Conservation (phyloP, 2,329 filamentous ascomycete species). For the Colletotrichum aenigma region DNA sequence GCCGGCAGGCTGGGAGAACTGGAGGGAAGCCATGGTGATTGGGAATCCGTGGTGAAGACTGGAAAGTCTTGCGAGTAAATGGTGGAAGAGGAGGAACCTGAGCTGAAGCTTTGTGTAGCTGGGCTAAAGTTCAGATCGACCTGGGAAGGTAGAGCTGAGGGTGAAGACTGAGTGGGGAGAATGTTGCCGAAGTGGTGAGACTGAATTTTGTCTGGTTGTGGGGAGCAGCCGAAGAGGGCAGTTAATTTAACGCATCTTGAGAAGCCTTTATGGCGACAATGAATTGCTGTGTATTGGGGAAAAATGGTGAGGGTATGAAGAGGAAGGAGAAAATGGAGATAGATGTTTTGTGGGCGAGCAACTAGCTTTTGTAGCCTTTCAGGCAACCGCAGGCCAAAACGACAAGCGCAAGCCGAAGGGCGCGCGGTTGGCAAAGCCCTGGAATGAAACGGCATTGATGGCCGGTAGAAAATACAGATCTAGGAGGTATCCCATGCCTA, state of each 20-base stretch:
- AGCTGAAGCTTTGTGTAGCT: conserved; percentile 58
- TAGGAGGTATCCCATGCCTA: background rate
- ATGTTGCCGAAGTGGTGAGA: conserved; percentile 64
- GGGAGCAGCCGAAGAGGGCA: background rate
- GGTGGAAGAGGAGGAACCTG: conserved; percentile 62
- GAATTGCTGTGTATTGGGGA: conserved; percentile 55
- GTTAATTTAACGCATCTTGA: conserved; percentile 16
- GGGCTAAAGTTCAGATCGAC: conserved; percentile 86
- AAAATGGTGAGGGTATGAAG: conserved; percentile 34
- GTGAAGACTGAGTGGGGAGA: conserved; percentile 68
- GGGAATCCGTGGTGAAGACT: conserved; percentile 85
- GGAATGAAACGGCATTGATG: background rate
- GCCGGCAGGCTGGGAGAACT: conserved; percentile 68
- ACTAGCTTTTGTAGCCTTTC: conserved; percentile 19
- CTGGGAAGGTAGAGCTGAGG: conserved; percentile 74
- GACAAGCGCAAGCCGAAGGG: background rate
- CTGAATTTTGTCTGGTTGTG: conserved; percentile 15
- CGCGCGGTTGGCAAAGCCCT: conserved; percentile 6
- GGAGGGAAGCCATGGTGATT: conserved; percentile 82
- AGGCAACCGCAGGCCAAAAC: conserved; percentile 2
- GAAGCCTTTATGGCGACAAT: background rate
- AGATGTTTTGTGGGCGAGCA: conserved; percentile 27
- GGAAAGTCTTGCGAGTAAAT: conserved; percentile 69
- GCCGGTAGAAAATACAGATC: background rate
- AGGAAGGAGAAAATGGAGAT: conserved; percentile 35